Evolutionary conservation across 371 early-diverging fungal species (phyloP).

Genomic region (Dichotomocladium elegans): DNA sequence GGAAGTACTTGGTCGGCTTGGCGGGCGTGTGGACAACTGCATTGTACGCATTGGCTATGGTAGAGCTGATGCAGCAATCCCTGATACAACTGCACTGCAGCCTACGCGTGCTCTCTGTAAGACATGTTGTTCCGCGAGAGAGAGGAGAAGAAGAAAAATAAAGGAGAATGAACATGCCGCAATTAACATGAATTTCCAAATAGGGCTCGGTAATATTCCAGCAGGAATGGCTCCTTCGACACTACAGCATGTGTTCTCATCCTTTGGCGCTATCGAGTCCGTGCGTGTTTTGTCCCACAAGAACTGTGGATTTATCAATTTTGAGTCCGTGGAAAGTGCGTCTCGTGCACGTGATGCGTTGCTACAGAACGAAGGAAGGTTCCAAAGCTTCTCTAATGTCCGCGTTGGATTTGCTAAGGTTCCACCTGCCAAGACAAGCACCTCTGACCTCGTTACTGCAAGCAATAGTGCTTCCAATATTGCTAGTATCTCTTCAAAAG

Average conservation of each 20-base stretch:
- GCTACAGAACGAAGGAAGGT: constrained; percentile 82
- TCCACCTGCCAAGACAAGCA: constrained; percentile 38
- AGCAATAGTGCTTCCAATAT: background rate
- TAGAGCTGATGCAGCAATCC: constrained; percentile 70
- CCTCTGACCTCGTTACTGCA: background rate
- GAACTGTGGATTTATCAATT: constrained; percentile 97
- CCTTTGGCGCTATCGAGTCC: constrained; percentile 90
- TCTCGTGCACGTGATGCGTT: constrained; percentile 82
- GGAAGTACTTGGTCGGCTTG: constrained; percentile 72
- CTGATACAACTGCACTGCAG: constrained; percentile 33
- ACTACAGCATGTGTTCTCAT: constrained; percentile 71
- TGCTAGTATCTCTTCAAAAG: too few relatives aligned
- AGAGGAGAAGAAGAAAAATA: background rate
- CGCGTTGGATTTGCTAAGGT: constrained; percentile 93
- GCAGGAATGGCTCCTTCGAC: constrained; percentile 72
- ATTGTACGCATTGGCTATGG: constrained; percentile 91
- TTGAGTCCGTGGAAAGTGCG: constrained; percentile 83
- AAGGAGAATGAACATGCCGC: too few relatives aligned
- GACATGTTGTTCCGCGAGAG: background rate
- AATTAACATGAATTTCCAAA: constrained; percentile 1
- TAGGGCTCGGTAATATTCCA: constrained; percentile 94
- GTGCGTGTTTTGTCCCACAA: constrained; percentile 93
- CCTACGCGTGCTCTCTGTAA: constrained; percentile 51
- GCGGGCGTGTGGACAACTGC: constrained; percentile 72
- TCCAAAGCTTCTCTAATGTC: constrained; percentile 68